Percentiles rank a stretch among this genome's conserved stretches.
These are phyloP conservation scores for Fusarium buxicola DNA, from an alignment of 2,329 filamentous ascomycete genomes.

Conservation along the genomic window DNA sequence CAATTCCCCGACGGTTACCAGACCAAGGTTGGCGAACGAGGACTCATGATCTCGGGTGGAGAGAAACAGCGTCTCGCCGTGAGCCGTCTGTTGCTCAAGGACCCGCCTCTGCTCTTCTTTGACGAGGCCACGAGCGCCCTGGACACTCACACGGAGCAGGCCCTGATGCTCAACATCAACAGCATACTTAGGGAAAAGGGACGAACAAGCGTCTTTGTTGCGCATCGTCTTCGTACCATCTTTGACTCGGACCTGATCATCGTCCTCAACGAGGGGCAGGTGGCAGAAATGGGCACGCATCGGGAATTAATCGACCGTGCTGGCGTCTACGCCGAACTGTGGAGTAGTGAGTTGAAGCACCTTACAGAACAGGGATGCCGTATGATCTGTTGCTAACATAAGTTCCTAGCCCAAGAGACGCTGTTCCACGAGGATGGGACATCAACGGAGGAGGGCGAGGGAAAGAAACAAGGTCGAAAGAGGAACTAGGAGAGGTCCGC, in stretches of 20 bases:
- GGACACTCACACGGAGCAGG: conserved; percentile 93
- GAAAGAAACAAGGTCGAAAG: conserved; percentile 27
- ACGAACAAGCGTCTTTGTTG: conserved; percentile 93
- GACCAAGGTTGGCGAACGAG: conserved; percentile 92
- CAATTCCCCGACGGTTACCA: conserved; percentile 88
- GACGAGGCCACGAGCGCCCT: conserved; percentile 94
- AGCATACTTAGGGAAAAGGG: conserved; percentile 88
- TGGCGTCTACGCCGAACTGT: conserved; percentile 88
- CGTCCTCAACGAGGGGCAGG: conserved; percentile 83
- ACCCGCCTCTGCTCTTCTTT: conserved; percentile 91
- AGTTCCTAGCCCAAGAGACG: conserved; percentile 68
- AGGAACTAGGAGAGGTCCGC: conserved; percentile 11
- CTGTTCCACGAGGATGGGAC: conserved; percentile 63
- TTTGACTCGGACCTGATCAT: conserved; percentile 95
- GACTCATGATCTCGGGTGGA: conserved; percentile 95
- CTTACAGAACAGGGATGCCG: background rate
- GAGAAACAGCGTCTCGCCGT: conserved; percentile 94
- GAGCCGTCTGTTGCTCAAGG: conserved; percentile 85
- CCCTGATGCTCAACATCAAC: conserved; percentile 91
- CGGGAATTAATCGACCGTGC: conserved; percentile 81
- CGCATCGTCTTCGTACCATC: conserved; percentile 91
- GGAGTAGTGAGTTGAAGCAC: conserved; percentile 75
- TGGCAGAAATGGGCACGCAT: conserved; percentile 93
- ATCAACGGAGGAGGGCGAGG: conserved; percentile 52
- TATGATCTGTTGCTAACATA: conserved; percentile 18